phyloP scores from a whole-genome alignment of 1,139 yeast genomes.

The Saccharomyces hybrid region DNA sequence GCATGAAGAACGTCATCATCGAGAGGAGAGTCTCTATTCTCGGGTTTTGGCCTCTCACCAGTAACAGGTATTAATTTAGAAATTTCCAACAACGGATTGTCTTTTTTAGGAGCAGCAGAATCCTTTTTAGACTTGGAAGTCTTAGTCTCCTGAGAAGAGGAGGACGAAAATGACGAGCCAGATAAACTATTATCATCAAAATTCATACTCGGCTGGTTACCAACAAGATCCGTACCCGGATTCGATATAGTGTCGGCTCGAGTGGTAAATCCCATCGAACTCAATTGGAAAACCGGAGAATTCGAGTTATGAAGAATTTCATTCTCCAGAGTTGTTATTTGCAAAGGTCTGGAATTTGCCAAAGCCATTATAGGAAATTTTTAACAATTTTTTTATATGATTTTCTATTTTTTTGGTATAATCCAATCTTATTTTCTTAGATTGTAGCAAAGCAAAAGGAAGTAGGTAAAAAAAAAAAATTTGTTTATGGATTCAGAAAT shows the following conservation, averaged over 20 bases:
- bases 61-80: constrained; percentile 75
- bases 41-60: constrained; percentile 71
- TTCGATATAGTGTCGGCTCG: neutral
- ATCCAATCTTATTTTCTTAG: neutral
- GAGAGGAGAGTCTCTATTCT: constrained; percentile 52
- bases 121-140: neutral
- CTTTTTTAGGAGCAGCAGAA: neutral
- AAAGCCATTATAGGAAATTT: constrained; percentile 26
- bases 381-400: neutral
- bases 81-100: constrained; percentile 38
- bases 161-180: neutral
- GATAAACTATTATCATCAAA: neutral
- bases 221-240: neutral
- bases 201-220: neutral
- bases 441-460: constrained; percentile 2
- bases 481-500: neutral
- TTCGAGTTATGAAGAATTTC: constrained; percentile 28
- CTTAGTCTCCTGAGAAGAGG: neutral
- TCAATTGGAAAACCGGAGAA: constrained; percentile 30
- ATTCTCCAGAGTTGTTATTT: constrained; percentile 26
- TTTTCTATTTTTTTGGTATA: neutral
- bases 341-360: constrained; percentile 31
- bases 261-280: constrained; percentile 16
- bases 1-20: constrained; percentile 73
- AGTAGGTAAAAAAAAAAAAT: neutral